A percentile compares a stretch with the other conserved stretches of the same genome.
Evolutionary conservation across 2,329 filamentous ascomycete species (phyloP).

Genomic region (Bipolaris oryzae): DNA sequence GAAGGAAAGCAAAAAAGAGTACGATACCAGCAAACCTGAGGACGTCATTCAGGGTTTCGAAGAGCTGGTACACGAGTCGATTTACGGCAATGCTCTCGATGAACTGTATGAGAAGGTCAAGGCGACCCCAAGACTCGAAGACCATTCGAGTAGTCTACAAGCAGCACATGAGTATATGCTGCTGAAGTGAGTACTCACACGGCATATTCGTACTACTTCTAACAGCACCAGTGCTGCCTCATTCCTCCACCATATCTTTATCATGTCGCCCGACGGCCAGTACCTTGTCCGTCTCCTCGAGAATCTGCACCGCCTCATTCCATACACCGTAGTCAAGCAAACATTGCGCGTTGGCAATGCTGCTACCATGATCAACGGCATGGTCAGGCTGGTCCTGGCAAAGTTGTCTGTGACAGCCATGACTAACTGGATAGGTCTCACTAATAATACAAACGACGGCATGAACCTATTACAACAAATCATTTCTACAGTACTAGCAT

Average conservation of each 20-base stretch:
- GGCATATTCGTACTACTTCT: neutral
- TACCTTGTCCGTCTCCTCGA: conserved; percentile 74
- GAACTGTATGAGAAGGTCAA: conserved; percentile 67
- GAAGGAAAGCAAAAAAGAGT: conserved; percentile 50
- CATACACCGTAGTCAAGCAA: conserved; percentile 74
- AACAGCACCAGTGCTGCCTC: conserved; percentile 65
- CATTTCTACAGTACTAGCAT: conserved; percentile 72
- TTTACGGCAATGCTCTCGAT: conserved; percentile 72
- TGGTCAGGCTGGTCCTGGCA: conserved; percentile 74
- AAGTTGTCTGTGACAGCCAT: conserved; percentile 76
- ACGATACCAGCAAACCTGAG: conserved; percentile 64
- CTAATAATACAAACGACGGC: conserved; percentile 72
- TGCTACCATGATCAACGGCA: conserved; percentile 78
- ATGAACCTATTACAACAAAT: conserved; percentile 83
- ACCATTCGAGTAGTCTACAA: conserved; percentile 66
- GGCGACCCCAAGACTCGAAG: conserved; percentile 66
- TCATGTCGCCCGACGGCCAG: conserved; percentile 75
- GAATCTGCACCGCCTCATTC: conserved; percentile 71
- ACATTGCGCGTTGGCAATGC: conserved; percentile 78
- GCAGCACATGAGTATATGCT: conserved; percentile 71
- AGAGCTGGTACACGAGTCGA: conserved; percentile 67
- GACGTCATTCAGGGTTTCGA: conserved; percentile 70
- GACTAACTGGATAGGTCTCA: conserved; percentile 80
- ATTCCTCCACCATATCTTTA: conserved; percentile 74
- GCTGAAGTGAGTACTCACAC: conserved; percentile 64